Conservation (phyloP, 2,329 filamentous ascomycete species). For the Talaromyces verruculosus region DNA sequence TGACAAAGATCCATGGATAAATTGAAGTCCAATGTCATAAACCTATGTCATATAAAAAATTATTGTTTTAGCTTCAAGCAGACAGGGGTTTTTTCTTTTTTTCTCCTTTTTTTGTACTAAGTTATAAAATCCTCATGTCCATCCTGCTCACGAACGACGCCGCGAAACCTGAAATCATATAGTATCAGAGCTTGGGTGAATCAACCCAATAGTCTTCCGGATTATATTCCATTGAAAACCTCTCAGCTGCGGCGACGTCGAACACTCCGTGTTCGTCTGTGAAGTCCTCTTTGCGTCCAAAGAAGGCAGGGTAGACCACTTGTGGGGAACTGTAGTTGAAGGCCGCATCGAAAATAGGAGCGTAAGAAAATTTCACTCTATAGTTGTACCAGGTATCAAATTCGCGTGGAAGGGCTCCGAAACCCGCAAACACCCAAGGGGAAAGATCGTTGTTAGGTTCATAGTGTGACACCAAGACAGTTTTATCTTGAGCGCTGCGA, state of each 20-base stretch:
- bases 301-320: conserved; percentile 2
- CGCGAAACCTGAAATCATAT: background rate
- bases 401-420: conserved; percentile 11
- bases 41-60: background rate
- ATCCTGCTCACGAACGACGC: background rate
- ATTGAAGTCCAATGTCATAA: background rate
- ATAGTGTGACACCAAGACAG: background rate
- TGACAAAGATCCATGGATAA: background rate
- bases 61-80: background rate
- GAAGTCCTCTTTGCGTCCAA: conserved; percentile 17
- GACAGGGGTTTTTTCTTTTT: background rate
- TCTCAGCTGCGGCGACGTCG: background rate
- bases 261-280: conserved; percentile 14
- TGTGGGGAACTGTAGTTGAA: background rate
- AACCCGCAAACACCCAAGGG: background rate
- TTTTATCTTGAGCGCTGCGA: conserved; percentile 12
- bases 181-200: background rate
- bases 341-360: background rate
- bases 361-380: conserved; percentile 10
- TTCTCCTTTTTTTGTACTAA: background rate
- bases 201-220: background rate
- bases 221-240: background rate
- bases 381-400: conserved; percentile 6
- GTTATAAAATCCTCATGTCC: background rate
- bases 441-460: background rate